A percentile compares a stretch with the other conserved stretches of the same genome.
These are phyloP conservation scores for Fusarium concolor DNA, from an alignment of 2,329 filamentous ascomycete species.

Conservation along the genomic window DNA sequence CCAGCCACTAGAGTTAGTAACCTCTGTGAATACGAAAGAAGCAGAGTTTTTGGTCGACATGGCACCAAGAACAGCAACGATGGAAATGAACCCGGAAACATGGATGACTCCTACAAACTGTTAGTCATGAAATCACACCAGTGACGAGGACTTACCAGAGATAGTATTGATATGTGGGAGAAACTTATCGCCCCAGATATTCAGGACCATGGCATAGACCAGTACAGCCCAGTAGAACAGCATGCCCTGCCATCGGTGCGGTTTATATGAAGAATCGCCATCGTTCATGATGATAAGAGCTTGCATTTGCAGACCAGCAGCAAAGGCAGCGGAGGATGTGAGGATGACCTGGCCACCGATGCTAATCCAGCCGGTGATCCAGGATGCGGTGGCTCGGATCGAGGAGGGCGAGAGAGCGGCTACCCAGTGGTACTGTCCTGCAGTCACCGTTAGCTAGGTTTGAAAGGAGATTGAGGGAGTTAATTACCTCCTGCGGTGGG, in stretches of 20 bases:
- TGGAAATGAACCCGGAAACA: conserved; percentile 43
- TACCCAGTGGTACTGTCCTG: conserved; percentile 41
- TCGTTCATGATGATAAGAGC: conserved; percentile 57
- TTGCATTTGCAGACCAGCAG: conserved; percentile 58
- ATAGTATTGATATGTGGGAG: conserved; percentile 53
- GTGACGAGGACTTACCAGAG: conserved; percentile 16
- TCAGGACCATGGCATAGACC: conserved; percentile 52
- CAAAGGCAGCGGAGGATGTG: conserved; percentile 61
- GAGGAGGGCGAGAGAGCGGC: conserved; percentile 32
- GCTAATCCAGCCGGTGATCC: conserved; percentile 48
- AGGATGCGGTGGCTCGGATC: conserved; percentile 10
- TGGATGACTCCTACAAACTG: conserved; percentile 42
- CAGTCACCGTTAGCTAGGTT: not conserved
- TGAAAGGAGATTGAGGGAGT: accelerated
- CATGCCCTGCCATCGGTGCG: conserved; percentile 59
- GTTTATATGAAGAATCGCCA: conserved; percentile 53
- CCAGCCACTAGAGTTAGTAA: conserved; percentile 51
- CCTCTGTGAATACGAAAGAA: conserved; percentile 49
- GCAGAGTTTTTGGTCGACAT: conserved; percentile 49
- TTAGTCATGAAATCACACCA: too few relatives aligned
- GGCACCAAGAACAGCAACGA: conserved; percentile 47
- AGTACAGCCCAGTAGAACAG: conserved; percentile 60
- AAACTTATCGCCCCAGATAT: conserved; percentile 55
- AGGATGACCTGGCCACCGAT: conserved; percentile 60
- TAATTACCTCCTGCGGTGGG: conserved; percentile 35